phyloP scores from a whole-genome alignment of 495 filamentous ascomycete species.

The Beverwykella pulmonaria region DNA sequence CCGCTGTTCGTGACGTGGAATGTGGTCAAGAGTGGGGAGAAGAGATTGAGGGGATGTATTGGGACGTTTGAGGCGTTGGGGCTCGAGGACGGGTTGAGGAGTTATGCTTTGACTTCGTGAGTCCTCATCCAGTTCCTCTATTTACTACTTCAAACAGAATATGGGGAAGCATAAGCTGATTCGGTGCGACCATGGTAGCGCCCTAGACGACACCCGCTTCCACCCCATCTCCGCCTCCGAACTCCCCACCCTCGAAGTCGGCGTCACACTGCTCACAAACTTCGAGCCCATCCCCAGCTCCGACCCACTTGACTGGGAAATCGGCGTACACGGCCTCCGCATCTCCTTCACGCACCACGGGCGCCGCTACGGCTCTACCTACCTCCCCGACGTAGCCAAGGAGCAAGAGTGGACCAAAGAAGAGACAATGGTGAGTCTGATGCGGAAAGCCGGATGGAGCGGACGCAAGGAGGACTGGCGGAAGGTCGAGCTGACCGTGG shows the following conservation, averaged over 20 bases:
- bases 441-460: conserved; percentile 91
- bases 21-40: conserved; percentile 59
- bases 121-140: conserved; percentile 37
- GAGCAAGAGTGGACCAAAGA: conserved; percentile 98
- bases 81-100: conserved; percentile 69
- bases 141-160: no score
- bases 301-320: conserved; percentile 79
- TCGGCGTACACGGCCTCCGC: conserved; percentile 80
- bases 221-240: conserved; percentile 68
- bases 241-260: conserved; percentile 51
- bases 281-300: conserved; percentile 53
- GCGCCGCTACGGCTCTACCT: conserved; percentile 64
- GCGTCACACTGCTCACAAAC: conserved; percentile 52
- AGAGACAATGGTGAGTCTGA: conserved; percentile 83
- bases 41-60: conserved; percentile 87
- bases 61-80: conserved; percentile 87
- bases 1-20: conserved; percentile 98
- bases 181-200: no score
- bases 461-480: conserved; percentile 70
- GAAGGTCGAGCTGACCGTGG: conserved; percentile 71
- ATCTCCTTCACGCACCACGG: conserved; percentile 49
- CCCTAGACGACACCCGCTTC: conserved; percentile 87
- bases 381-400: conserved; percentile 85
- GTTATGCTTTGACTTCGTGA: conserved; percentile 83
- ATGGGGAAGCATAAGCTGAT: no score